Base-by-base conservation (phyloP, 2,329 filamentous ascomycete genomes). In the Xylaria sp. region DNA sequence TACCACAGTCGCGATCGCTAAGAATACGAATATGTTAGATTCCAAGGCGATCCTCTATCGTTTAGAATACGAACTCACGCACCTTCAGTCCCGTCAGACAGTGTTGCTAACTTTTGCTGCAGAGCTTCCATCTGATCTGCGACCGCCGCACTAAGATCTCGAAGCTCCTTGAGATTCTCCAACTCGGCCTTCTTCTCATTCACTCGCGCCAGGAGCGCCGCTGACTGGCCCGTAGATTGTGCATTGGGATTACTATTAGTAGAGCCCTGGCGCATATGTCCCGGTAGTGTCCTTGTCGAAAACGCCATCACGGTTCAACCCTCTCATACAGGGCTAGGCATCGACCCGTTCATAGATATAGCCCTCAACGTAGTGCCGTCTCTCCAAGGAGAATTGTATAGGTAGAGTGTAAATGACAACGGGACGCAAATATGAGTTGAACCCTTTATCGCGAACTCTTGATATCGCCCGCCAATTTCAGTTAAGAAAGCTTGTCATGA, bases 151-250 rank as follows among this genome's bases (percentile, higher is more conserved):
- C 92, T 95, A 55, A 97, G 85, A 75, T 94, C 91, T 74, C 92
- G 88, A 61, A 97, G 82, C 79, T 96, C 90, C 77, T 89, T 91
- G 67, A 96, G 84, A 75, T 90, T 92, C 74, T 94, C 91, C 6
- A 97, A 86, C 80, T 97, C 93, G 63, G 90, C 89, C 80, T 92
- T 94, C 84, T 97, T 97, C 82, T 96, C 93, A 72, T 92, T 90
- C 78, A 97, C 94, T 72, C 93, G 91, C 54, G 91, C 89, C 62
- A 92, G 82, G 18, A 96, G 84, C 32, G 89, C 88, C 0, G 92
- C 88, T 1, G 92, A 92, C 79, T 93, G 91, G 57, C 89, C 87
- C 4, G 81, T 78, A 61, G 84, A 83, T 34, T 82, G 80, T 4
- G 84, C 81, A 66, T 76, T 77, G 10, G 77, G 69, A 70, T 80